Evolutionary conservation across 1,284 basidiomycete genomes (phyloP).

Genomic region (Moniliella sp.): DNA sequence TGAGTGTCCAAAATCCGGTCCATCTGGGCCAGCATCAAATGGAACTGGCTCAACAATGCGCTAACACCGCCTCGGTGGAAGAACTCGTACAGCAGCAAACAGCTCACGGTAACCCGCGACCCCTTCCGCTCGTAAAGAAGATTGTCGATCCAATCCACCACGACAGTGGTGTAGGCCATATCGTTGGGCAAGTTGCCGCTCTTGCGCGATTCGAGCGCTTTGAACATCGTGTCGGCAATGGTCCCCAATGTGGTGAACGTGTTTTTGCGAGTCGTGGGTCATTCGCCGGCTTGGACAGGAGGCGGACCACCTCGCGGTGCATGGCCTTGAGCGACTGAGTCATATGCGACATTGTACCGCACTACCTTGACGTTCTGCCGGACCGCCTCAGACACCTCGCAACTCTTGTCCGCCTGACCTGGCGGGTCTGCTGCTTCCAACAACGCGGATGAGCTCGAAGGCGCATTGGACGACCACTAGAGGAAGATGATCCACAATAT

Average conservation of each 20-base stretch:
- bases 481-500: no score
- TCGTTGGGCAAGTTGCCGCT: conserved; percentile 38
- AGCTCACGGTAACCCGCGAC: no score
- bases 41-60: no score
- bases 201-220: conserved; percentile 46
- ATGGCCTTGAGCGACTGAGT: conserved; percentile 63
- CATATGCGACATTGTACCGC: conserved; percentile 56
- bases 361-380: conserved; percentile 34
- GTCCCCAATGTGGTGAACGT: conserved; percentile 49
- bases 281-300: conserved; percentile 59
- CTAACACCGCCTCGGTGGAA: no score
- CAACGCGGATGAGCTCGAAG: no score
- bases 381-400: background rate
- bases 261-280: conserved; percentile 54
- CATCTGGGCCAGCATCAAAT: no score
- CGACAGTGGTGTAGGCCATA: conserved; percentile 42
- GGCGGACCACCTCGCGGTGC: conserved; percentile 70
- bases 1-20: no score
- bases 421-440: no score
- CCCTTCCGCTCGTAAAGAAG: conserved; percentile 66
- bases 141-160: conserved; percentile 51
- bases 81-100: no score
- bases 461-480: no score
- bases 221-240: conserved; percentile 52
- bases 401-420: no score